These are phyloP conservation scores for Prinsepia uniflora DNA, from an alignment of 306 rosid species.

Conservation along the genomic window DNA sequence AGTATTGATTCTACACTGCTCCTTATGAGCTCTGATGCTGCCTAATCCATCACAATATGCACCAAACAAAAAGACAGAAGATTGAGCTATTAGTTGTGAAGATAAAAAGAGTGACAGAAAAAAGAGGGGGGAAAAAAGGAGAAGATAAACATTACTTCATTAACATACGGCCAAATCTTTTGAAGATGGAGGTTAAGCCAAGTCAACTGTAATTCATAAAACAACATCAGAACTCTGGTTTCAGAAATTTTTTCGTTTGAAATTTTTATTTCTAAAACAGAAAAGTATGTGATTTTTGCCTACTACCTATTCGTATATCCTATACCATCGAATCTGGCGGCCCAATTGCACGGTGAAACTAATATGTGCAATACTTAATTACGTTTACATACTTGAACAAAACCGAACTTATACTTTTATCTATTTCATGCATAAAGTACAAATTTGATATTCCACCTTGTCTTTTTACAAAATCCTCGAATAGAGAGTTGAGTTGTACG, in stretches of 20 bases:
- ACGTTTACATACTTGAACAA: background rate
- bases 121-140: background rate
- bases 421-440: no score
- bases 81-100: background rate
- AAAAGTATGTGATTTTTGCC: background rate
- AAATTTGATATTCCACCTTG: no score
- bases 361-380: background rate
- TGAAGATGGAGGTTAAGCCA: slow-evolving; percentile 67
- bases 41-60: slow-evolving; percentile 40
- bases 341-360: background rate
- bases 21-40: slow-evolving; percentile 77
- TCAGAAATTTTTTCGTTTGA: background rate
- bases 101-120: background rate
- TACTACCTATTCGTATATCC: background rate
- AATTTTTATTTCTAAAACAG: background rate
- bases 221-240: background rate
- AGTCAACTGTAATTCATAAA: slow-evolving; percentile 54
- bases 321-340: background rate
- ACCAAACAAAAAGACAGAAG: background rate
- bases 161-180: slow-evolving; percentile 75
- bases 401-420: background rate
- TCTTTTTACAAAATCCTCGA: no score
- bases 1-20: slow-evolving; percentile 70
- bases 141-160: slow-evolving; percentile 48
- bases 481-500: no score